phyloP scores from a whole-genome alignment of 495 filamentous ascomycete species.

The Penicillium lagena region DNA sequence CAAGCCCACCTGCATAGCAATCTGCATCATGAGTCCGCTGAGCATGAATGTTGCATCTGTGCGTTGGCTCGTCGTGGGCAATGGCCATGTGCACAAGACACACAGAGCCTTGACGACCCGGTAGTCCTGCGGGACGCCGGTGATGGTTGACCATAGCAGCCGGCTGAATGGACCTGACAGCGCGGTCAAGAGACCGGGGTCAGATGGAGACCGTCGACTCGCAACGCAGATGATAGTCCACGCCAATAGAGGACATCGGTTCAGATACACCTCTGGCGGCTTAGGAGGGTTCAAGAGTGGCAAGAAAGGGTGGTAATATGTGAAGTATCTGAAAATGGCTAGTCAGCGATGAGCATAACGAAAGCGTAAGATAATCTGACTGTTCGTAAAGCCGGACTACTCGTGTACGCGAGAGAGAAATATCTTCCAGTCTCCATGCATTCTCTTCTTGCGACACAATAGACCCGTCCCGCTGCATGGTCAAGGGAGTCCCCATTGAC shows the following conservation, averaged over 20 bases:
- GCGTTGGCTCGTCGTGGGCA: slow-evolving; percentile 79
- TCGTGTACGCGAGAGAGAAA: slow-evolving; percentile 31
- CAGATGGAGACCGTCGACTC: slow-evolving; percentile 62
- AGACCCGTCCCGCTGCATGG: slow-evolving; percentile 31
- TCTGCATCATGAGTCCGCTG: slow-evolving; percentile 88
- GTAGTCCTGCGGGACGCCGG: slow-evolving; percentile 76
- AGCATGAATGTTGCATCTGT: slow-evolving; percentile 87
- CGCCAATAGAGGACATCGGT: slow-evolving; percentile 69
- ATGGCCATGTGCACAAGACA: slow-evolving; percentile 85
- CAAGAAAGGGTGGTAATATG: slow-evolving; percentile 77
- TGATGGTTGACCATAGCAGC: slow-evolving; percentile 75
- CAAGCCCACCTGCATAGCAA: slow-evolving; percentile 83
- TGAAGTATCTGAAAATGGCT: slow-evolving; percentile 52
- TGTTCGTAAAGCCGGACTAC: slow-evolving; percentile 39
- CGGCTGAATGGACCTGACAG: slow-evolving; percentile 68
- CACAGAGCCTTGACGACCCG: slow-evolving; percentile 86
- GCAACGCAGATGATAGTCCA: slow-evolving; percentile 84
- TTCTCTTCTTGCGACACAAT: slow-evolving; percentile 37
- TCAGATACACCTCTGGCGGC: slow-evolving; percentile 69
- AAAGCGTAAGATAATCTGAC: slow-evolving; percentile 14
- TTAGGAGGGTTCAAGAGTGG: slow-evolving; percentile 70
- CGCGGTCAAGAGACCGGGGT: slow-evolving; percentile 61
- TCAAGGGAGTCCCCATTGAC: slow-evolving; percentile 31
- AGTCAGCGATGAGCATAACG: neutral
- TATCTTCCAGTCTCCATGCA: slow-evolving; percentile 37